Evolutionary conservation across 1,284 basidiomycete species (phyloP), one percentile per base, ranked within the genome.

Genomic region (Moesziomyces globuligerus): DNA sequence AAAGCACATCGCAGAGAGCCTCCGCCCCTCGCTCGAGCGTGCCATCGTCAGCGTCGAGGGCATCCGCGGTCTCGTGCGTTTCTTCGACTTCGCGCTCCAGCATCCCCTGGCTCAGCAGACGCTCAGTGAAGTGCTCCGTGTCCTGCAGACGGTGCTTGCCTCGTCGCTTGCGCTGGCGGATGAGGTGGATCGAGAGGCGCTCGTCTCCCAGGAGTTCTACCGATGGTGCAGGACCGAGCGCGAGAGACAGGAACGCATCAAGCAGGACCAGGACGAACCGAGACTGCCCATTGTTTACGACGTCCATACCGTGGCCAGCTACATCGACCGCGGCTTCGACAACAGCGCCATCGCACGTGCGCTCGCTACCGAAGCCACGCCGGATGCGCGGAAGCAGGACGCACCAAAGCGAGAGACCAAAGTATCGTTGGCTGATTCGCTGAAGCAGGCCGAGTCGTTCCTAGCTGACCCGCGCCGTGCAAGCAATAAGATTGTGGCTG

Each of bases 241-340:
- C 38, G 67, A 74, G 24, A 57, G 72, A 17, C 72, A 74, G 43
- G 72, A 74, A 38, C 48, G 59, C 21, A 66, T 74, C 40, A 70
- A 70, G 52, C 61, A 59, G 28, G 67, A 74, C 46, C 67, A 70
- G 47, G 62, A 70, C 42, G 72, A 74, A 17, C 72, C 72, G 1
- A 58, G 62, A 15, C 23, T 74, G 46, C 54, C 67, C 4, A 47
- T 70, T 17, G 66, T 54, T 8, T 66, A 70, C 42, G 72, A 74
- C 36, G 62, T 70, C 1, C 48, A 58, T 17, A 50, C 44, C 25
- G 67, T 74, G 9, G 58, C 72, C 8, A 37, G 17, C 1, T 67
- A 64, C 17, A 55, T 74, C n/a, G 54, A 66, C 11, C 46, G 72
- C 23, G 72, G 72, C 1, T 67, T 74, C n/a, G 56, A 62, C 24